phyloP scores from a whole-genome alignment of 257 asterid genomes.

The Scutellaria baicalensis region DNA sequence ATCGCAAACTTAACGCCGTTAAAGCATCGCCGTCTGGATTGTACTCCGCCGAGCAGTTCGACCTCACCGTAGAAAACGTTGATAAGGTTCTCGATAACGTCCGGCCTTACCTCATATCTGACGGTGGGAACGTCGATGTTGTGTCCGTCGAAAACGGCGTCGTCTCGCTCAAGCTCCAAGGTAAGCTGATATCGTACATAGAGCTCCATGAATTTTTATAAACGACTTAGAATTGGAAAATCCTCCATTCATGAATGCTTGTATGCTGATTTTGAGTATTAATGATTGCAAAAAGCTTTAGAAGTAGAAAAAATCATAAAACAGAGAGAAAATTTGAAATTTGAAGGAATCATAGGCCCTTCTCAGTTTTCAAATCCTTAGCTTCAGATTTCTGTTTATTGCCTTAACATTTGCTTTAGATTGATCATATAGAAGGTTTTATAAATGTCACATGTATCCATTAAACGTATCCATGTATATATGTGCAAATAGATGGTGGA shows the following conservation, averaged over 20 bases:
- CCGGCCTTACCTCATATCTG: slow-evolving; percentile 86
- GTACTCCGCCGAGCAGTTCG: slow-evolving; percentile 74
- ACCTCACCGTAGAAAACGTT: slow-evolving; percentile 68
- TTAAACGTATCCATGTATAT: not conserved
- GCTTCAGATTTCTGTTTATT: not conserved
- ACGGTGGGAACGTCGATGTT: slow-evolving; percentile 86
- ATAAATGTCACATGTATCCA: not conserved
- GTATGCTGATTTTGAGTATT: not conserved
- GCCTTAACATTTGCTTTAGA: not conserved
- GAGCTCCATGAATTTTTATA: not conserved
- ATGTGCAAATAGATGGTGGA: not conserved
- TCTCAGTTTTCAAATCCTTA: not conserved
- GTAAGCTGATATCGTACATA: slow-evolving; percentile 21
- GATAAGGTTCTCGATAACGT: slow-evolving; percentile 80
- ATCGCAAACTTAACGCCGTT: slow-evolving; percentile 15
- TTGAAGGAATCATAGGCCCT: not conserved
- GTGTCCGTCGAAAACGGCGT: slow-evolving; percentile 78
- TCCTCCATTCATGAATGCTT: not conserved
- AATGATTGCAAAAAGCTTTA: not conserved
- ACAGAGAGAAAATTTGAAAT: not conserved
- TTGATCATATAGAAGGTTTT: not conserved
- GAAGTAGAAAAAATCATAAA: not conserved
- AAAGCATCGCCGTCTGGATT: slow-evolving; percentile 46
- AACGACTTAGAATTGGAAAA: not conserved
- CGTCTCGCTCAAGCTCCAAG: slow-evolving; percentile 82